Base-by-base conservation (phyloP, 2,329 filamentous ascomycete species). In the Colletotrichum agaves region DNA sequence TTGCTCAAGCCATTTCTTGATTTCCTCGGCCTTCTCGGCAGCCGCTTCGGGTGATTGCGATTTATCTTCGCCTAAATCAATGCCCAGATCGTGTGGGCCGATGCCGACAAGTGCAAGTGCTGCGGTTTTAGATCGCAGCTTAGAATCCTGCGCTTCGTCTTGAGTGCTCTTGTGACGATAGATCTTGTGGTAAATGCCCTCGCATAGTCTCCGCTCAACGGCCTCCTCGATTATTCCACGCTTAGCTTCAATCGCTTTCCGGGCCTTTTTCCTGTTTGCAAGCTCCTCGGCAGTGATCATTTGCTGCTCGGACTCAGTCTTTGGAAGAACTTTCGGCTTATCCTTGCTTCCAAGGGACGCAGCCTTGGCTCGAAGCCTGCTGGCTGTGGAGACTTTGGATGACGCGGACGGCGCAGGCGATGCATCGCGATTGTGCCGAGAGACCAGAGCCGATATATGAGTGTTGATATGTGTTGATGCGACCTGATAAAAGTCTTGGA, bases 131-230 rank as follows among this genome's bases (percentile, higher is more conserved):
- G 96, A 99, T 33, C 96, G 89, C 57, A 99, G 84, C 76, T 97
- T 98, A 74, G 97, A 94, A 76, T 99, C 96, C 74, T 95, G 88
- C 12, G 96, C 94, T 78, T 98, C 95, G 75, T 99, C 96, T 74
- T 98, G 90, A 0, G 95, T 97, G 76, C 87, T 96, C 67, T 91
- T 89, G 77, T 99, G 96, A 52, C 94, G 90, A 86, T 95, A 99
- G 76, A 99, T 93, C 71, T 92, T 90, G 65, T 90, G 86, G 75
- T 98, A 98, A 50, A 95, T 90, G 60, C 90, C 90, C 76, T 97
- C 93, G 75, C 93, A 97, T 11, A 94, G 87, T 70, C 92, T 88
- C 71, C 93, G 88, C 77, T 99, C 96, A 0, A 98, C 92, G 4
- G 94, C 93, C 78, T 99, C 96, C 78, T 99, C 95, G 33, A 98